Percentiles rank a stretch among this genome's conserved stretches.
These are phyloP conservation scores for Linnemannia elongata DNA, from an alignment of 192 early-diverging fungal genomes.

Conservation along the genomic window DNA sequence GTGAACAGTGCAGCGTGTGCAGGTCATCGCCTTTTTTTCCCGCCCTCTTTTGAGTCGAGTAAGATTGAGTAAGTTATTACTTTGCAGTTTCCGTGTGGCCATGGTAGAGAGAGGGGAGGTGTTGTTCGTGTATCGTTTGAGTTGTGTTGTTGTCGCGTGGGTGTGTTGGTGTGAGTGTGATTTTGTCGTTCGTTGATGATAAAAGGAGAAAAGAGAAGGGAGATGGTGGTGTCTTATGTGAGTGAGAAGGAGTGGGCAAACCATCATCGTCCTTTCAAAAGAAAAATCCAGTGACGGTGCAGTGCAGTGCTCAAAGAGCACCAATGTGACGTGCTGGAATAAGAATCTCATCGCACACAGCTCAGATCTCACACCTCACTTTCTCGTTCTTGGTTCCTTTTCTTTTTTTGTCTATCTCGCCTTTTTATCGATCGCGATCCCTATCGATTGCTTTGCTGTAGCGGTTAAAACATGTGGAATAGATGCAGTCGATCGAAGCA, in stretches of 20 bases:
- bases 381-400: background rate
- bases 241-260: background rate
- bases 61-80: constrained; percentile 16
- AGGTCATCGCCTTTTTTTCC: constrained; percentile 1
- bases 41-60: background rate
- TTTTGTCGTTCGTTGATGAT: background rate
- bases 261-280: background rate
- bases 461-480: background rate
- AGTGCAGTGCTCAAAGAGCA: no score
- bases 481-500: background rate
- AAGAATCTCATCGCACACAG: background rate
- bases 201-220: background rate
- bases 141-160: background rate
- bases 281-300: no score
- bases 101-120: constrained; percentile 17
- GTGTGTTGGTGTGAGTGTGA: background rate
- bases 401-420: background rate
- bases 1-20: background rate
- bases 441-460: no score
- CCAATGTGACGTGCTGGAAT: constrained; percentile 4
- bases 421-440: no score
- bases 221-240: background rate
- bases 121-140: constrained; percentile 9
- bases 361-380: background rate
- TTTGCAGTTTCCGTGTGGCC: constrained; percentile 58